Percentiles rank a stretch among this genome's conserved stretches.
Conservation (phyloP, 176 grass and related monocot species). For the Musa troglodytarum region DNA sequence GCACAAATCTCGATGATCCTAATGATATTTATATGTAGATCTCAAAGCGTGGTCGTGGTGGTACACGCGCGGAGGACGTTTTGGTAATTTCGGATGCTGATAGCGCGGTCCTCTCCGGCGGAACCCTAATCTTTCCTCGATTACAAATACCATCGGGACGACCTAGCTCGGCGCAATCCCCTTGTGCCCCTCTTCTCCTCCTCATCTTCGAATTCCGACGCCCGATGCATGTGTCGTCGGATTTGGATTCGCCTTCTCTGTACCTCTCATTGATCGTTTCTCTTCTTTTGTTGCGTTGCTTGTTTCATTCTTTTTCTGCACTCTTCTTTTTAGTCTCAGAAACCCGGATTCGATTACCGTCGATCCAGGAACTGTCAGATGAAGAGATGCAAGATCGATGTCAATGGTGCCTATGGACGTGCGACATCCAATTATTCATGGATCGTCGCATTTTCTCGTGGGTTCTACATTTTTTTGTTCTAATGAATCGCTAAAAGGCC, state of each 20-base stretch:
- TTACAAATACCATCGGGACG: no score
- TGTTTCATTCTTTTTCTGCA: neutral
- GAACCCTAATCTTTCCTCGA: no score
- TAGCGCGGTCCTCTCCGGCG: no score
- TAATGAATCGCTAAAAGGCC: neutral
- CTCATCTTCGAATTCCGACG: no score
- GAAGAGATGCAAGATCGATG: slow-evolving; percentile 17
- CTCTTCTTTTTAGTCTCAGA: neutral
- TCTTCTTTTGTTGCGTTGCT: neutral
- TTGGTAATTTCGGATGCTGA: no score
- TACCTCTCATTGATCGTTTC: neutral
- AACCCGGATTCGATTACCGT: neutral
- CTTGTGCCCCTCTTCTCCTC: no score
- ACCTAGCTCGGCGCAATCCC: no score
- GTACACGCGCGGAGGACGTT: no score
- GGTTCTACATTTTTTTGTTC: slow-evolving; percentile 4
- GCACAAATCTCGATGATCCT: no score
- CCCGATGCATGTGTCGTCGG: no score
- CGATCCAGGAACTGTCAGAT: neutral
- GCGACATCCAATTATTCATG: slow-evolving; percentile 1
- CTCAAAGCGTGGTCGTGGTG: no score
- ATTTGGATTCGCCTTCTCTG: neutral
- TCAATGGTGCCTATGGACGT: slow-evolving; percentile 7
- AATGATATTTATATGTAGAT: no score
- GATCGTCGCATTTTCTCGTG: slow-evolving; percentile 18